These are phyloP conservation scores for Fonsecaea pugnacius DNA, from an alignment of 2,329 filamentous ascomycete species.

Conservation along the genomic window DNA sequence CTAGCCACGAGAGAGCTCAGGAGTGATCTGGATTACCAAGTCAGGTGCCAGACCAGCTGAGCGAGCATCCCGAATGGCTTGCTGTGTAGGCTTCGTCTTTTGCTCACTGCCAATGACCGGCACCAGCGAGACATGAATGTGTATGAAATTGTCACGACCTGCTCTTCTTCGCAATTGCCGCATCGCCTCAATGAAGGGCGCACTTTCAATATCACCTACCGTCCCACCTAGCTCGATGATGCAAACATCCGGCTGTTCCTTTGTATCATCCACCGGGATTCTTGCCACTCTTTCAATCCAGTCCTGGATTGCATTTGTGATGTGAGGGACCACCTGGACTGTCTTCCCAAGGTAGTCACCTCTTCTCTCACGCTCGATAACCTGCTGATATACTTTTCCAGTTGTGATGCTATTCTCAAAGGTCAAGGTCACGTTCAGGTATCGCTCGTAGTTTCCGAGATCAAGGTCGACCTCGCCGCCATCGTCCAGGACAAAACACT, in stretches of 20 bases:
- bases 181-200: slow-evolving; percentile 85
- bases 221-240: slow-evolving; percentile 70
- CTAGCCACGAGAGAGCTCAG: slow-evolving; percentile 30
- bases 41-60: slow-evolving; percentile 76
- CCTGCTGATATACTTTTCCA: slow-evolving; percentile 90
- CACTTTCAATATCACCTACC: slow-evolving; percentile 79
- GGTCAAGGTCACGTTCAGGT: slow-evolving; percentile 79
- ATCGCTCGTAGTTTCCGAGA: slow-evolving; percentile 77
- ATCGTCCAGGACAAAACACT: slow-evolving; percentile 85
- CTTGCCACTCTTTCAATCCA: slow-evolving; percentile 87
- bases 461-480: slow-evolving; percentile 78
- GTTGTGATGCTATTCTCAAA: slow-evolving; percentile 96
- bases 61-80: slow-evolving; percentile 81
- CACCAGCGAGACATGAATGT: slow-evolving; percentile 87
- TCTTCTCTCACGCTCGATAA: slow-evolving; percentile 74
- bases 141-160: slow-evolving; percentile 79
- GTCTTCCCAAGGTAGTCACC: slow-evolving; percentile 86
- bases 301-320: slow-evolving; percentile 88
- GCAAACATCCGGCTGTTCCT: slow-evolving; percentile 84
- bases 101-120: slow-evolving; percentile 77
- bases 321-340: slow-evolving; percentile 88
- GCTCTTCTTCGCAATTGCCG: slow-evolving; percentile 74
- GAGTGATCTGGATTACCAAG: slow-evolving; percentile 56
- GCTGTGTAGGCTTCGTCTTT: slow-evolving; percentile 97
- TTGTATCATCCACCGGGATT: slow-evolving; percentile 83